Evolutionary conservation across 495 filamentous ascomycete species (phyloP).

Genomic region (Jackrogersella minutella): DNA sequence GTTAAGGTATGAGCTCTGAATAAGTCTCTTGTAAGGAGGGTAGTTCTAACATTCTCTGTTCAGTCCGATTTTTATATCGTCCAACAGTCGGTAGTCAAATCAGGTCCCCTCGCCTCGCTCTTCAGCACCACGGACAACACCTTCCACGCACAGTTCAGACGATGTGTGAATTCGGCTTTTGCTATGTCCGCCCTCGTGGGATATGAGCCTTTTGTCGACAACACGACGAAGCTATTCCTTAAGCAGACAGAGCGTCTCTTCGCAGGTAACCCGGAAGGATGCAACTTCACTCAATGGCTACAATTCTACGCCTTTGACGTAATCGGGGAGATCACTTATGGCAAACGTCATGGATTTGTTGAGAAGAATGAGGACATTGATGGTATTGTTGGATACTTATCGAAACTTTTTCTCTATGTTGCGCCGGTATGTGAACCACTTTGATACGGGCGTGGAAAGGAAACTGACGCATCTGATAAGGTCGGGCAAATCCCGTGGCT

Average conservation of each 20-base stretch:
- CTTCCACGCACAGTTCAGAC: slow-evolving; percentile 75
- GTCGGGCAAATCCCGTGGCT: slow-evolving; percentile 69
- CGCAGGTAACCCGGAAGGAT: slow-evolving; percentile 56
- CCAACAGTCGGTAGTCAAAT: slow-evolving; percentile 70
- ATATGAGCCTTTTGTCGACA: slow-evolving; percentile 78
- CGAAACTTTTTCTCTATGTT: slow-evolving; percentile 64
- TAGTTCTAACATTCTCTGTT: slow-evolving; percentile 32
- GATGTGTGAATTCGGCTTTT: slow-evolving; percentile 75
- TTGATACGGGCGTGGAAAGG: not conserved
- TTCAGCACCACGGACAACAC: slow-evolving; percentile 79
- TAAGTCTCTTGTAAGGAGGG: not conserved
- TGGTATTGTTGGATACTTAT: slow-evolving; percentile 65
- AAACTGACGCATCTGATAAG: slow-evolving; percentile 52
- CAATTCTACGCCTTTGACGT: slow-evolving; percentile 85
- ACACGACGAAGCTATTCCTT: slow-evolving; percentile 68
- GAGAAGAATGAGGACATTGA: slow-evolving; percentile 70
- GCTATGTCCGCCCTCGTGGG: slow-evolving; percentile 74
- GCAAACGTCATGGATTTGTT: slow-evolving; percentile 69
- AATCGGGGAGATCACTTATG: slow-evolving; percentile 72
- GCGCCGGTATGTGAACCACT: slow-evolving; percentile 60
- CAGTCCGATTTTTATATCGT: slow-evolving; percentile 78
- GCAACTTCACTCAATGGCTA: slow-evolving; percentile 76
- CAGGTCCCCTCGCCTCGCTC: slow-evolving; percentile 71
- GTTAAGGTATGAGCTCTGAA: slow-evolving; percentile 63
- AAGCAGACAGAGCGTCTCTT: slow-evolving; percentile 70